Evolutionary conservation across 257 asterid species (phyloP), one percentile per base, ranked within the genome.

Genomic region (Solanum piurae): DNA sequence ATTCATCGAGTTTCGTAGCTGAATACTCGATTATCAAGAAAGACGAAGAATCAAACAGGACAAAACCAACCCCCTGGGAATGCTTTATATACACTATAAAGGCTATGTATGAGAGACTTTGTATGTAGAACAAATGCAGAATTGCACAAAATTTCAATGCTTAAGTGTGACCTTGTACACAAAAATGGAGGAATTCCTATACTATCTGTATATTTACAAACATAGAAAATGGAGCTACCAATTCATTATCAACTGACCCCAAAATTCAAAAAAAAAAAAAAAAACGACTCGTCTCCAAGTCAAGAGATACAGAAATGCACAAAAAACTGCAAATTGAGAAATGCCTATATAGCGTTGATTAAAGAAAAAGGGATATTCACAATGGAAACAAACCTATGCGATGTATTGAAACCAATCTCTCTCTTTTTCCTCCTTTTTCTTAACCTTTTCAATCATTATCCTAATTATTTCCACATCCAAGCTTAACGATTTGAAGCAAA

Each of bases 401-500:
- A 20, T 58, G 46, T n/a, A 72, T 6, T 25, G 76, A 69, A 40
- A 83, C 18, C 83, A 84, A 73, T 83, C 36, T 25, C 16, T 62
- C 69, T 20, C 6, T 80, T 80, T 49, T 29, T 46, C 18, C 34
- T 66, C 38, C 33, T 73, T 40, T 23, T 73, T 86, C 36, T 25
- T 33, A 68, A 72, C 44, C 55, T 88, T 75, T 55, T 27, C 88
- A 87, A 46, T 20, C 25, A 60, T 79, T 89, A 58, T n/a, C 86
- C 88, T 74, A 87, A 77, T 82, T 18, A 82, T 83, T 89, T 46
- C 85, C 72, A 37, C 86, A 83, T 49, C 76, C 68, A 89, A 88
- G 87, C 88, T 33, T 73, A 88, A 90, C 74, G 85, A 88, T 76
- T 60, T 82, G 86, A 83, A 86, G 88, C 83, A 87, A 87, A 85